Conservation (phyloP, 1,284 basidiomycete species). For the Rhodotorula sp. region DNA sequence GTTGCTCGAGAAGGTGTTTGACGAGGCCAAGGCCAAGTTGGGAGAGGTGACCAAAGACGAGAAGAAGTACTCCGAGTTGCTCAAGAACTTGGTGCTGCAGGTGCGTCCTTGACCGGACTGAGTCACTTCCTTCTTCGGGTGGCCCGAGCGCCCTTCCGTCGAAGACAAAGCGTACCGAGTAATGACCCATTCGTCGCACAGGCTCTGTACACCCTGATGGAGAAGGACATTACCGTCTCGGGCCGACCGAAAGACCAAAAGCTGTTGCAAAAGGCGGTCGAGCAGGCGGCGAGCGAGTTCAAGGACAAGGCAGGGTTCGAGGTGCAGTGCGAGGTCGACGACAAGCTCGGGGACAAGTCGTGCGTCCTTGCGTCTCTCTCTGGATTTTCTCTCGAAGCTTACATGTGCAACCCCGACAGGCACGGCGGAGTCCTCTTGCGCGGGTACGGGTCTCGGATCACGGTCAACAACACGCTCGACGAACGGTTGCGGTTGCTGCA, state of each 20-base stretch:
- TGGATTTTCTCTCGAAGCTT: not conserved
- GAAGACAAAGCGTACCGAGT: too few species aligned
- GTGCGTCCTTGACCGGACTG: constrained; percentile 49
- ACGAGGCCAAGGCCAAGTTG: constrained; percentile 64
- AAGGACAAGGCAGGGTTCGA: constrained; percentile 71
- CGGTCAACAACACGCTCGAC: constrained; percentile 85
- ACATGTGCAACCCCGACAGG: constrained; percentile 49
- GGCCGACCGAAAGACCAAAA: constrained; percentile 64
- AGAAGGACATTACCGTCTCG: constrained; percentile 63
- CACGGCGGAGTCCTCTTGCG: constrained; percentile 79
- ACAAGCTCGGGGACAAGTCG: constrained; percentile 69
- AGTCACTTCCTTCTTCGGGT: not conserved
- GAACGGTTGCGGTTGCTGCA: constrained; percentile 81
- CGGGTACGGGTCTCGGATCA: constrained; percentile 71
- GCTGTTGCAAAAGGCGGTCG: constrained; percentile 60
- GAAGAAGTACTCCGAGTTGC: constrained; percentile 70
- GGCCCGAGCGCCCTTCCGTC: too few species aligned
- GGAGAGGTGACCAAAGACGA: constrained; percentile 68
- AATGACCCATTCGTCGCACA: constrained; percentile 39
- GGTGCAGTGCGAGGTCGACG: constrained; percentile 64
- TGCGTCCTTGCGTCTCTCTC: constrained; percentile 49
- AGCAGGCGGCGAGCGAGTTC: constrained; percentile 64
- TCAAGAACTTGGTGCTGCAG: constrained; percentile 79
- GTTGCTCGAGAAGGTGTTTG: constrained; percentile 84
- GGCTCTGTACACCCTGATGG: constrained; percentile 64